Conservation (phyloP, 106 monocot species). For the Acorus calamus region DNA sequence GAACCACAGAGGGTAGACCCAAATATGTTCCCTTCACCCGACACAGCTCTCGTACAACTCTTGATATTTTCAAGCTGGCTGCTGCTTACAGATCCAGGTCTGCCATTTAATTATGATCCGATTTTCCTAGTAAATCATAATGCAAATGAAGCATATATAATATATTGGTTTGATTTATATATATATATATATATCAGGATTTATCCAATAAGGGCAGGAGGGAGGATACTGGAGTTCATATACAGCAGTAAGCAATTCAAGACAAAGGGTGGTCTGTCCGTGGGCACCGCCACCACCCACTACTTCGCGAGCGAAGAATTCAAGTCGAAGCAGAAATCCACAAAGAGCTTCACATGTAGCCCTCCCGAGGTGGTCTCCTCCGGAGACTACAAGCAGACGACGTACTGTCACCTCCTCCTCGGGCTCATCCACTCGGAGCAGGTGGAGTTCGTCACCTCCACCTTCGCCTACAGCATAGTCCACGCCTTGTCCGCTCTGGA, state of each 20-base stretch:
- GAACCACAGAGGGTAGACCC: conserved; percentile 43
- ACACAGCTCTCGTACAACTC: conserved; percentile 37
- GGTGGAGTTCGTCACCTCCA: conserved; percentile 44
- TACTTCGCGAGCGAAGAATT: conserved; percentile 48
- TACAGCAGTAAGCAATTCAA: conserved; percentile 44
- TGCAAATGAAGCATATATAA: too few species aligned
- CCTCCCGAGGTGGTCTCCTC: conserved; percentile 38
- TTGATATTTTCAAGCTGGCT: conserved; percentile 38
- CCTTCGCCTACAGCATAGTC: conserved; percentile 57
- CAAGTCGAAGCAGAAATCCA: conserved; percentile 26
- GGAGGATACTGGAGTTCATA: conserved; percentile 49
- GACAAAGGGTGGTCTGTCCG: conserved; percentile 33
- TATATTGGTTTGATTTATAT: too few species aligned
- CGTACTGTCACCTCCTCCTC: conserved; percentile 59
- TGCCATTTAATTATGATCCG: neutral
- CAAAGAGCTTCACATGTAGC: conserved; percentile 37
- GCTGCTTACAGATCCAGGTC: conserved; percentile 51
- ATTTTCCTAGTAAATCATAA: too few species aligned
- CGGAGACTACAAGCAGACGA: conserved; percentile 41
- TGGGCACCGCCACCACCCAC: conserved; percentile 42
- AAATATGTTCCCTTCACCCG: conserved; percentile 49
- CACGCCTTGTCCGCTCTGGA: conserved; percentile 35
- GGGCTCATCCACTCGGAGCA: conserved; percentile 31
- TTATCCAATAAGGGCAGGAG: conserved; percentile 29
- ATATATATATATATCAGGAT: conserved; percentile 5